Evolutionary conservation across 169 alveolate genomes (phyloP), one percentile per base, ranked within the genome.

Genomic region (Plasmodium adleri): DNA sequence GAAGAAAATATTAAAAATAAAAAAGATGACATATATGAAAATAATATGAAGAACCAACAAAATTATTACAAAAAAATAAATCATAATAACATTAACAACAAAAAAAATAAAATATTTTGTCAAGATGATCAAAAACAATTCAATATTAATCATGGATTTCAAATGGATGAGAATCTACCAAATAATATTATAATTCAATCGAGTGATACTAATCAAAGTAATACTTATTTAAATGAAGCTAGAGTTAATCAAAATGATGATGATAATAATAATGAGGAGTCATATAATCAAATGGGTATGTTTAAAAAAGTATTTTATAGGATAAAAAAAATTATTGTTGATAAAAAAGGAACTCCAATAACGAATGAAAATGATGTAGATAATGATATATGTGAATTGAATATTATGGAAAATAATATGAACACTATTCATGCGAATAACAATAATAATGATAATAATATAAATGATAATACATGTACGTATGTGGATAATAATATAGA

Each of bases 291-390:
- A 71, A 12, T 32, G 13, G 72, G 72, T 54, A 60, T 71, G 6
- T 85, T 85, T 15, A 39, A 56, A 15, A 85, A 54, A 72, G 15
- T 85, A 7, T 47, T 85, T 26, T 9, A 70, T 26, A 45, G 56
- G 60, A 59, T 85, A 47, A 85, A 50, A 49, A 85, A 71, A 60
- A 56, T 20, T 13, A 59, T 85, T 60, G 52, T 24, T 1, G 74
- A 85, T n/a, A 22, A 54, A n/a, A 85, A 73, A 20, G 92, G 92
- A 50, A 7, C 70, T 4, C 92, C 92, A n/a, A 71, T 85, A 85
- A 71, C 92, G 13, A 59, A 72, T 58, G 90, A 64, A 80, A 59
- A 68, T 32, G 28, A 26, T 6, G 32, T 52, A 49, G 92, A 85
- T 1, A 24, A 20, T 17, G 87, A 58, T 17, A 47, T 71, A 22